Evolutionary conservation across 1,284 basidiomycete species (phyloP).

Genomic region (Xerocomus minutiporus): DNA sequence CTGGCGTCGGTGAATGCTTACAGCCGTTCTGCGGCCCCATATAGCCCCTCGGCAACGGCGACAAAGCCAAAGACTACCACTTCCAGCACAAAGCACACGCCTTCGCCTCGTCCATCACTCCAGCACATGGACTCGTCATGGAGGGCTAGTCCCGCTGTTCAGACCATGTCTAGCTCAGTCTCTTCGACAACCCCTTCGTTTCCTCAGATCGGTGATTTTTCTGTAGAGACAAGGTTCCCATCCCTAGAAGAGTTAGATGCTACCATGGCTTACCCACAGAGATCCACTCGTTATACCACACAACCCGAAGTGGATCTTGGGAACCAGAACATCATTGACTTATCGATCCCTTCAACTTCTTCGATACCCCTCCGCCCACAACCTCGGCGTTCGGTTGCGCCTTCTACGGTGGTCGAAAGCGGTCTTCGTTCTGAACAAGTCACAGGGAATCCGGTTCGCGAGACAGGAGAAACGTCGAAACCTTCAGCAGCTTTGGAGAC

Average conservation of each 20-base stretch:
- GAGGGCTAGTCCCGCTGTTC: constrained; percentile 15
- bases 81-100: constrained; percentile 32
- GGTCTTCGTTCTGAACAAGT: constrained; percentile 47
- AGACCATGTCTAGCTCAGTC: constrained; percentile 14
- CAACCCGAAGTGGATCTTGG: constrained; percentile 14
- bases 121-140: constrained; percentile 18
- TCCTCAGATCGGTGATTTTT: constrained; percentile 37
- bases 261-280: constrained; percentile 38
- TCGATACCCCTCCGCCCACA: constrained; percentile 17
- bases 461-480: constrained; percentile 25
- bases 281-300: constrained; percentile 16
- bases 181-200: constrained; percentile 21
- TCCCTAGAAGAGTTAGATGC: constrained; percentile 75
- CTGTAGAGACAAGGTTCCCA: constrained; percentile 68
- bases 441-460: constrained; percentile 53
- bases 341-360: constrained; percentile 23
- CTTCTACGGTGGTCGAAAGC: constrained; percentile 11
- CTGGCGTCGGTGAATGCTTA: constrained; percentile 45
- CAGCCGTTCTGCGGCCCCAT: constrained; percentile 20
- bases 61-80: constrained; percentile 33
- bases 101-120: constrained; percentile 46
- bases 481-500: constrained; percentile 7
- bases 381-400: constrained; percentile 12
- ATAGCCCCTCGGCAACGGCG: constrained; percentile 20
- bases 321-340: constrained; percentile 18